Conservation (phyloP, 164 flowering plant genomes). For the Cinnamomum chago region DNA sequence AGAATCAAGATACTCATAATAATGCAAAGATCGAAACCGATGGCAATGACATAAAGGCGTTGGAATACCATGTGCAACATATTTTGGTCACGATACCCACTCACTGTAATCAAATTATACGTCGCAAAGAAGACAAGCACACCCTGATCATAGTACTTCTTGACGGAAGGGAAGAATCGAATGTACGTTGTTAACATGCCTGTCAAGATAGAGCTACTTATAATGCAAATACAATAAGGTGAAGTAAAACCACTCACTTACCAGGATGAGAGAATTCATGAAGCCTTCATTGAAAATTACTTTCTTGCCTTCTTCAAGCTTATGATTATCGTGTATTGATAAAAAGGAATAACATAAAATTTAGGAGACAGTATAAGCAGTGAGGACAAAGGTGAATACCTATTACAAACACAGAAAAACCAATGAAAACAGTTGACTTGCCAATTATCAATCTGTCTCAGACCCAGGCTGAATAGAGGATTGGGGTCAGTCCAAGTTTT, state of each 20-base stretch:
- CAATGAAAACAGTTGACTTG: conserved; percentile 75
- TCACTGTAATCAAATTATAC: conserved; percentile 75
- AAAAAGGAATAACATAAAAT: too few relatives aligned
- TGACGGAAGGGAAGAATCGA: conserved; percentile 74
- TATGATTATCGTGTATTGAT: too few relatives aligned
- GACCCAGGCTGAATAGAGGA: too few relatives aligned
- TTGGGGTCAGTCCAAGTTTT: too few relatives aligned
- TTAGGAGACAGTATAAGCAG: too few relatives aligned
- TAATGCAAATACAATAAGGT: too few relatives aligned
- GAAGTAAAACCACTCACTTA: too few relatives aligned
- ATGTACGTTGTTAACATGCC: conserved; percentile 48
- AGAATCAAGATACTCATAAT: conserved; percentile 69
- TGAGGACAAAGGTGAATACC: conserved; percentile 32
- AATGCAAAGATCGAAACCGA: conserved; percentile 82
- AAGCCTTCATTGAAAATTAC: too few relatives aligned
- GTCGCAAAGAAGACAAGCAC: conserved; percentile 82
- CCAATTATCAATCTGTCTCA: too few relatives aligned
- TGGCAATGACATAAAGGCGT: conserved; percentile 69
- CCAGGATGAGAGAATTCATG: too few relatives aligned
- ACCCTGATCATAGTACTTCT: conserved; percentile 89
- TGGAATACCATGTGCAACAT: conserved; percentile 63
- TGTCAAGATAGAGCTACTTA: conserved; percentile 5
- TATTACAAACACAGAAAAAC: conserved; percentile 55
- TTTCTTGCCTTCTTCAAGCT: too few relatives aligned
- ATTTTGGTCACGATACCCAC: conserved; percentile 66